Conservation (phyloP, 2,329 filamentous ascomycete genomes). For the Achaetomium macrosporum region DNA sequence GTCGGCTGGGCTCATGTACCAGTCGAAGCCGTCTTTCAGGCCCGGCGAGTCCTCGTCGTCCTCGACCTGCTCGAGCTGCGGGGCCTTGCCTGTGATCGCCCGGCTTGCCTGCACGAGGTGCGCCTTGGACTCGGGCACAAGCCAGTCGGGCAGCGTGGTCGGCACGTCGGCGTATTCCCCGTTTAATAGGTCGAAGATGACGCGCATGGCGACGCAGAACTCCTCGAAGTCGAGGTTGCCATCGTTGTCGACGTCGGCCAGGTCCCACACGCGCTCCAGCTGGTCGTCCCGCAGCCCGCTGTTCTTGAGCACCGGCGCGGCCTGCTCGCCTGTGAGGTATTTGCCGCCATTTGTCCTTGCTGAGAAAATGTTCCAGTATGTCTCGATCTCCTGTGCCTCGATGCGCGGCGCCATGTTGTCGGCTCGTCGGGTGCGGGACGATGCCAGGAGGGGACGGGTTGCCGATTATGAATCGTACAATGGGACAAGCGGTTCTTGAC, state of each 20-base stretch:
- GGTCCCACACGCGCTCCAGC: slow-evolving; percentile 95
- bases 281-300: slow-evolving; percentile 62
- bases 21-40: slow-evolving; percentile 94
- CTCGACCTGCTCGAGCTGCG: slow-evolving; percentile 78
- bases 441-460: background rate
- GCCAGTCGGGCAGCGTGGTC: slow-evolving; percentile 80
- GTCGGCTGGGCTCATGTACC: slow-evolving; percentile 95
- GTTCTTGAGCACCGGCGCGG: slow-evolving; percentile 58
- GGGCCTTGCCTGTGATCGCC: slow-evolving; percentile 71
- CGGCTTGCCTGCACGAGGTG: slow-evolving; percentile 80
- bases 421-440: background rate
- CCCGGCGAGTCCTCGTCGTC: slow-evolving; percentile 70
- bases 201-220: slow-evolving; percentile 97
- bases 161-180: slow-evolving; percentile 93
- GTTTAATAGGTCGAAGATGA: slow-evolving; percentile 96
- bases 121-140: slow-evolving; percentile 90
- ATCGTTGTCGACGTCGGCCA: slow-evolving; percentile 95
- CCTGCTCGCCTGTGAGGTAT: slow-evolving; percentile 55
- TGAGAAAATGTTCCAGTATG: slow-evolving; percentile 61
- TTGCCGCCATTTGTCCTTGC: slow-evolving; percentile 54
- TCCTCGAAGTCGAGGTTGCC: slow-evolving; percentile 98
- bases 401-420: slow-evolving; percentile 44
- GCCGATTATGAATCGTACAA: background rate
- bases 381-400: slow-evolving; percentile 57
- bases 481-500: background rate